phyloP scores from a whole-genome alignment of 2,329 filamentous ascomycete species.

The Colletotrichum tabaci region DNA sequence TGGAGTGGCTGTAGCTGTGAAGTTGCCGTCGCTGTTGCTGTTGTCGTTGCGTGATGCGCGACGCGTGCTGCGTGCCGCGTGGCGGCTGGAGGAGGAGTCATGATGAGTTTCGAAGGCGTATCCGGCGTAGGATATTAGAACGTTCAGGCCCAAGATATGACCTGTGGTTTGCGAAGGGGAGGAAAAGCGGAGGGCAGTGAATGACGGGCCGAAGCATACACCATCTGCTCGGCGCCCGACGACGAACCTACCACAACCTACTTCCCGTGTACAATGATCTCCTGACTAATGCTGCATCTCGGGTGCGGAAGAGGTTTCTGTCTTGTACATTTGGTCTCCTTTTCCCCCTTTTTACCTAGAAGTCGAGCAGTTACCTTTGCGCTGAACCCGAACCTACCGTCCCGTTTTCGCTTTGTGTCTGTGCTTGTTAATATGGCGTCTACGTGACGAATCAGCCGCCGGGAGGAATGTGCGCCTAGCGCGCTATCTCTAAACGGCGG shows the following conservation, averaged over 20 bases:
- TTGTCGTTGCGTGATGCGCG: neutral
- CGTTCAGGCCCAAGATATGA: conserved; percentile 37
- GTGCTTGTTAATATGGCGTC: neutral
- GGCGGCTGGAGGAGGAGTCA: conserved; percentile 22
- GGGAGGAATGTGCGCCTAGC: conserved; percentile 5
- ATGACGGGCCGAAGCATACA: conserved; percentile 32
- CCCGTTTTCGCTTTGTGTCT: neutral
- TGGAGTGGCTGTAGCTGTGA: conserved; percentile 44
- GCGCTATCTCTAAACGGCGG: conserved; percentile 27
- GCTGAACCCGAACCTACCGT: neutral
- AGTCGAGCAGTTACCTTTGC: conserved; percentile 45
- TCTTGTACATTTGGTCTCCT: conserved; percentile 50
- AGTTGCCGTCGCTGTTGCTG: neutral
- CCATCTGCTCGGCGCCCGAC: conserved; percentile 37
- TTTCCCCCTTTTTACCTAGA: conserved; percentile 45
- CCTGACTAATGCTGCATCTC: conserved; percentile 58
- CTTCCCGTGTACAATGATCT: conserved; percentile 60
- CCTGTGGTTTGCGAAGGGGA: conserved; percentile 30
- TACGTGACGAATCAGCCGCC: conserved; percentile 16
- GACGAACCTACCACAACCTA: conserved; percentile 48
- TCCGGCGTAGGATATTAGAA: conserved; percentile 37
- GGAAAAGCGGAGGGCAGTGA: conserved; percentile 36
- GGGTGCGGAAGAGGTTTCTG: conserved; percentile 47
- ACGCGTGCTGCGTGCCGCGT: neutral
- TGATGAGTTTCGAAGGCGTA: conserved; percentile 36